These are phyloP conservation scores for Terana coerulea DNA, from an alignment of 768 basidiomycete genomes.

Conservation along the genomic window DNA sequence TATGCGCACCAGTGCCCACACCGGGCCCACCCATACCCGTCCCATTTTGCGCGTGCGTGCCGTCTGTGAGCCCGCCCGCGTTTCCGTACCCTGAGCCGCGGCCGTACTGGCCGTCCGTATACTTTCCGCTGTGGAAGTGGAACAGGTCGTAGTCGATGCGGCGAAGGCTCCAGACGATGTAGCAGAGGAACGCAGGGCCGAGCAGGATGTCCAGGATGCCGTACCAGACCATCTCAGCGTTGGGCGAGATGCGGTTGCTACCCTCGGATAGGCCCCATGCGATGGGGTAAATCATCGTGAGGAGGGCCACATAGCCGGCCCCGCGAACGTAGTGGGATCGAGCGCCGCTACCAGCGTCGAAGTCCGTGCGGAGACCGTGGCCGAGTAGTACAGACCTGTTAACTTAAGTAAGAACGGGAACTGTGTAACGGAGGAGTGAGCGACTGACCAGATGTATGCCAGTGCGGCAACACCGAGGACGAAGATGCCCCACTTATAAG, in stretches of 20 bases:
- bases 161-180: conserved; percentile 19
- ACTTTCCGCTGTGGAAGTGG: conserved; percentile 23
- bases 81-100: too few relatives aligned
- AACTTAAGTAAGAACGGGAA: too few relatives aligned
- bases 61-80: too few relatives aligned
- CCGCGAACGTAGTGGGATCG: conserved; percentile 28
- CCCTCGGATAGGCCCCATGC: conserved; percentile 54
- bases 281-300: conserved; percentile 55
- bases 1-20: too few relatives aligned
- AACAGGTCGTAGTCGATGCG: conserved; percentile 23
- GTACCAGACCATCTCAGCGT: conserved; percentile 52
- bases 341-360: conserved; percentile 20
- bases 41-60: too few relatives aligned
- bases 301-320: conserved; percentile 38
- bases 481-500: conserved; percentile 53
- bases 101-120: conserved; percentile 14
- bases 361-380: conserved; percentile 23
- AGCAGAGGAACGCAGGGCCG: conserved; percentile 36
- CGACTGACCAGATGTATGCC: conserved; percentile 46
- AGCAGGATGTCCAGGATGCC: conserved; percentile 42
- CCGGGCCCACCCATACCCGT: too few relatives aligned
- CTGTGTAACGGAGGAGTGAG: conserved; percentile 11
- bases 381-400: conserved; percentile 21
- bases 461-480: conserved; percentile 41
- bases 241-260: conserved; percentile 43